Evolutionary conservation across 2,329 filamentous ascomycete species (phyloP).

Genomic region (Trematosphaeria pertusa): DNA sequence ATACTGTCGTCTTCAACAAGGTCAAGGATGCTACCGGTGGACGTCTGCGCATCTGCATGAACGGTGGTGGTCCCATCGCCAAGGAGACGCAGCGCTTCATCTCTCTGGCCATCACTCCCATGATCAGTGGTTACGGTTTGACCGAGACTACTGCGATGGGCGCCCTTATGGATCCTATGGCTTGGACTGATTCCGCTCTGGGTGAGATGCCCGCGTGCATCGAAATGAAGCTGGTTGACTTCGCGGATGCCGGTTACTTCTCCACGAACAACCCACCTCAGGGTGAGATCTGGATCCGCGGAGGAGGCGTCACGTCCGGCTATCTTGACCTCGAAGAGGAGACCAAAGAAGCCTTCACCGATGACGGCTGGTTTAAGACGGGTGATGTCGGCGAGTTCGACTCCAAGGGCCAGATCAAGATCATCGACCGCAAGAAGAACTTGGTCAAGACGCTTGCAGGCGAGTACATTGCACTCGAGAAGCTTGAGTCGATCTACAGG

Average conservation of each 20-base stretch:
- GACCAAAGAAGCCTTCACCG: conserved; percentile 75
- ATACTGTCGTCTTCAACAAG: conserved; percentile 88
- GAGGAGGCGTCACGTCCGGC: conserved; percentile 73
- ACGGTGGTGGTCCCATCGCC: conserved; percentile 89
- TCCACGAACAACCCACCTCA: conserved; percentile 78
- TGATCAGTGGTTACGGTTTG: conserved; percentile 92
- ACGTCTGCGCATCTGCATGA: conserved; percentile 86
- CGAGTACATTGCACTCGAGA: conserved; percentile 97
- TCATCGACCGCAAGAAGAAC: conserved; percentile 98
- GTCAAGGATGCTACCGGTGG: conserved; percentile 91
- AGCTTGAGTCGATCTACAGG: conserved; percentile 89
- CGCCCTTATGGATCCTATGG: conserved; percentile 80
- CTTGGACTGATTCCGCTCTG: conserved; percentile 79
- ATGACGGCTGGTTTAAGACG: conserved; percentile 96
- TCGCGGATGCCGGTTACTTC: conserved; percentile 86
- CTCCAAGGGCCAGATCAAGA: conserved; percentile 75
- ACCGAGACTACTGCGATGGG: conserved; percentile 92
- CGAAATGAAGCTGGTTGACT: conserved; percentile 91
- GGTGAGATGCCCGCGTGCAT: conserved; percentile 79
- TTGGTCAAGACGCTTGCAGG: conserved; percentile 93
- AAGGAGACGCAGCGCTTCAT: conserved; percentile 89
- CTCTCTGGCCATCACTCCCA: conserved; percentile 89
- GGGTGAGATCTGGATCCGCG: conserved; percentile 91
- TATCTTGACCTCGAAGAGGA: conserved; percentile 90
- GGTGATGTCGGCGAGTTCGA: conserved; percentile 95